Base-by-base conservation (phyloP, 2,329 filamentous ascomycete genomes). In the Pestalotiopsis sp. region DNA sequence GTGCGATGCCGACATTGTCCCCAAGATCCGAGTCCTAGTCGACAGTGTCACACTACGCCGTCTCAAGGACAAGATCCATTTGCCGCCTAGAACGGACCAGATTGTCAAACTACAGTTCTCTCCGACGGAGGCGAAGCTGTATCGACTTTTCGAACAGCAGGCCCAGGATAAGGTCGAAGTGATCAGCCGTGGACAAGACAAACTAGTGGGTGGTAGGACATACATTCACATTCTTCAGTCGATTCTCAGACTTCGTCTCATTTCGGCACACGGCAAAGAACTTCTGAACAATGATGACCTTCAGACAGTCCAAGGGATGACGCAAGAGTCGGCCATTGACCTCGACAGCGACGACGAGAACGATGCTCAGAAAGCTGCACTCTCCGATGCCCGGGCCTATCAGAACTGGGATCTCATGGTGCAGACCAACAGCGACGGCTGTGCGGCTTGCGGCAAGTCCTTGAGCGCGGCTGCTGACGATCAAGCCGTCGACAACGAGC, bases 201-300 rank as follows among this genome's bases (percentile, higher is more conserved):
- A 89, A 71, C 88, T 89, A 70, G 85, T 96, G 64, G 92, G 92
- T 56, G 95, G 95, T 57, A 93, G 92, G 73, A 92, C 93, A n/a
- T 98, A 97, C 76, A 95, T 96, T 61, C 93, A 97, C 74, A 96
- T 99, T 61, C 82, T 99, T 70, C 95, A 96, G 72, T 93, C 94
- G 4, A 97, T 99, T 76, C 87, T 97, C 72, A 92, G 95, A 38
- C 88, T 99, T 20, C 93, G 96, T 11, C 86, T 97, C 56, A 92
- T 98, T 65, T 98, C 95, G 77, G 96, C 95, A 1, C 95, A 98
- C 77, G 96, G 96, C n/a, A 92, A 92, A 72, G 95, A 98, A 70
- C 87, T 99, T 7, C 86, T 99, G 2, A 93, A 91, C 68, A 90
- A 95, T 45, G 92, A 95, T 23, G 95, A 98, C 75, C 83, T 97